Conservation (phyloP, 495 filamentous ascomycete genomes). For the Xylaria castorea region DNA sequence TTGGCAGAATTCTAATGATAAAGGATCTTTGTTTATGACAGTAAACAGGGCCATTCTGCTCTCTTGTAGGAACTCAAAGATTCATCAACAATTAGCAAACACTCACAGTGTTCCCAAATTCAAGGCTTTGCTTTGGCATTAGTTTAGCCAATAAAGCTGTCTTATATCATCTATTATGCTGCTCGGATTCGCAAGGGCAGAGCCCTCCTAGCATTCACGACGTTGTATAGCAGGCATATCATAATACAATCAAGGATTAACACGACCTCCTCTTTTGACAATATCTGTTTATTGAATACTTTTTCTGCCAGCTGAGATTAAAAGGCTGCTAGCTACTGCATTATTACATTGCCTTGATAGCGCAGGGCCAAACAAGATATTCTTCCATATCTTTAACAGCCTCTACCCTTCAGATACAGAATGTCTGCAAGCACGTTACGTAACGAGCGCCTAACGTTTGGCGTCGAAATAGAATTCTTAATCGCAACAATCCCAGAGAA, state of each 20-base stretch:
- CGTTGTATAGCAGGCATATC: neutral
- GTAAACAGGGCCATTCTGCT: neutral
- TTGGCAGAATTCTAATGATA: neutral
- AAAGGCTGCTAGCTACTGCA: neutral
- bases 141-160: neutral
- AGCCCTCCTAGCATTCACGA: neutral
- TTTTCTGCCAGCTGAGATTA: neutral
- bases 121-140: neutral
- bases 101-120: neutral
- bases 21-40: neutral
- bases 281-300: neutral
- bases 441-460: constrained; percentile 34
- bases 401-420: neutral
- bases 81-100: neutral
- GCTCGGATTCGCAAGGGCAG: neutral
- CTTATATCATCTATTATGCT: neutral
- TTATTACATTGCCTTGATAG: neutral
- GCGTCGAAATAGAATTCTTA: constrained; percentile 43
- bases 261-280: neutral
- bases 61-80: neutral
- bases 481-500: constrained; percentile 24
- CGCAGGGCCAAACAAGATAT: neutral
- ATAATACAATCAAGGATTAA: neutral
- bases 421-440: constrained; percentile 14
- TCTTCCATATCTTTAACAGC: neutral